A percentile compares a stretch with the other conserved stretches of the same genome.
Conservation (phyloP, 345 rosid species). For the Hirschfeldia incana region DNA sequence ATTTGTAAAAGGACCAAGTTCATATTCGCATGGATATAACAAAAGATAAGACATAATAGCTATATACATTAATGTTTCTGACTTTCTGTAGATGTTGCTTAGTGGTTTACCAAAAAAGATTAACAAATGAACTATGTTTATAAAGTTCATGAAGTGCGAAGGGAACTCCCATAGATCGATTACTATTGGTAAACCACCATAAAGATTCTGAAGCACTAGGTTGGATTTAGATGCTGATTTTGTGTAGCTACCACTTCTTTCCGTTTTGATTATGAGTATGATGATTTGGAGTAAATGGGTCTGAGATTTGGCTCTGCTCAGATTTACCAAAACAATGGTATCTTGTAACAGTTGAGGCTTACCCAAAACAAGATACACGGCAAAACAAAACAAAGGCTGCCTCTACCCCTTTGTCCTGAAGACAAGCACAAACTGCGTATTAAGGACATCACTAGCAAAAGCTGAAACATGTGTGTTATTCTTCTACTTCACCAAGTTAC, state of each 20-base stretch:
- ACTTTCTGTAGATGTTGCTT: background rate
- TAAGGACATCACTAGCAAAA: background rate
- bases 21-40: background rate
- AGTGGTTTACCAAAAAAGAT: background rate
- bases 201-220: background rate
- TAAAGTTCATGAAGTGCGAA: background rate
- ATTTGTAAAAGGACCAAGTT: background rate
- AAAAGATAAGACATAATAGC: background rate
- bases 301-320: background rate
- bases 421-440: background rate
- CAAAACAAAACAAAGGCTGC: constrained; percentile 6
- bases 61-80: background rate
- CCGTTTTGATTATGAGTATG: background rate
- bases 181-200: background rate
- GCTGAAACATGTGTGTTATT: constrained; percentile 23
- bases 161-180: background rate
- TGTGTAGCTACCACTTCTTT: background rate
- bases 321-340: background rate
- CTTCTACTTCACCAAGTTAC: constrained; percentile 20
- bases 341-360: background rate
- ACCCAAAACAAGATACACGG: constrained; percentile 1
- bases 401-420: background rate
- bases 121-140: background rate
- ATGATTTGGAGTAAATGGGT: background rate
- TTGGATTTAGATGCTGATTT: background rate